These are phyloP conservation scores for Chlorella ohadii DNA, from an alignment of 139 green algal species.

Conservation along the genomic window DNA sequence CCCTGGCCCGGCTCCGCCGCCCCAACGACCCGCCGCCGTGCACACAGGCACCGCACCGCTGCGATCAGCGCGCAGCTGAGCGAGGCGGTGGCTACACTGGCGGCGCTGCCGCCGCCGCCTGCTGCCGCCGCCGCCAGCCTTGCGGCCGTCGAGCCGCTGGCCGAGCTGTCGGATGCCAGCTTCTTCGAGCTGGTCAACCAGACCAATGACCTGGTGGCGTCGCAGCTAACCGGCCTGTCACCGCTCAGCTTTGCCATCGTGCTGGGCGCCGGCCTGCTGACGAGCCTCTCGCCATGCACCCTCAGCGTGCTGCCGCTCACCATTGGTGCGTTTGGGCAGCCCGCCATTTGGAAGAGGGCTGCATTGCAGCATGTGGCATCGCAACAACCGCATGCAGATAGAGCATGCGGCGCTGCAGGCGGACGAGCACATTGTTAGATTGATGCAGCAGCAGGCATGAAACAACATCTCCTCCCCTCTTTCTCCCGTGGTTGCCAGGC, in stretches of 20 bases:
- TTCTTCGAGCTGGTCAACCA: conserved; percentile 55
- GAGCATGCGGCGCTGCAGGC: background rate
- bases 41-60: too few species aligned
- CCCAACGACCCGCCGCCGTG: too few species aligned
- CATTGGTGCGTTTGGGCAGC: conserved; percentile 72
- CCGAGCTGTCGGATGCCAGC: conserved; percentile 2
- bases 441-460: too few species aligned
- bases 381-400: background rate
- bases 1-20: too few species aligned
- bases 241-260: conserved; percentile 77
- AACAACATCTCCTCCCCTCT: too few species aligned
- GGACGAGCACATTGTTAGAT: background rate
- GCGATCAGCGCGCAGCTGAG: too few species aligned
- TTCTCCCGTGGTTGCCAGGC: too few species aligned
- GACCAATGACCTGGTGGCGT: conserved; percentile 52
- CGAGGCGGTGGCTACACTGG: too few species aligned
- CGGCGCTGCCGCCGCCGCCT: background rate
- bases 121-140: background rate
- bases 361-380: too few species aligned
- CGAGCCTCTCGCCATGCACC: conserved; percentile 94
- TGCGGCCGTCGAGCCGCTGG: background rate
- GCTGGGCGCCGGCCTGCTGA: conserved; percentile 87
- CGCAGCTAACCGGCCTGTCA: conserved; percentile 64
- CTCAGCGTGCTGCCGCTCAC: conserved; percentile 89
- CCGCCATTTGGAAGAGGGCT: too few species aligned